These are phyloP conservation scores for Cutaneotrichosporon cutaneum DNA, from an alignment of 1,284 basidiomycete genomes.

Conservation along the genomic window DNA sequence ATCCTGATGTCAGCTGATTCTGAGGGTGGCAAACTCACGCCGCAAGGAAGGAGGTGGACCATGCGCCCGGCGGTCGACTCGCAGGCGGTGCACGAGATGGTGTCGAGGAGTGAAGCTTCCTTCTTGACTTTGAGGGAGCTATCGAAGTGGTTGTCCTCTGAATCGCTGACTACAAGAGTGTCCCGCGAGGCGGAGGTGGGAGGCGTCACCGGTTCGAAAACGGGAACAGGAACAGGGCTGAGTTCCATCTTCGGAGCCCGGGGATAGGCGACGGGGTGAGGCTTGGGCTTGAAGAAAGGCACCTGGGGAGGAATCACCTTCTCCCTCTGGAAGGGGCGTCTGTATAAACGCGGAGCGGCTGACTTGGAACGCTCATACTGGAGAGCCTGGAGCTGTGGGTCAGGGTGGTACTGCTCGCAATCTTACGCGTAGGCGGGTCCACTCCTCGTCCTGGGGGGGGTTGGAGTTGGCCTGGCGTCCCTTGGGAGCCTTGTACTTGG, in stretches of 20 bases:
- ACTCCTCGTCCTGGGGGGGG: not conserved
- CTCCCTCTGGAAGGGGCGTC: constrained; percentile 1
- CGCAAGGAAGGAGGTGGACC: constrained; percentile 10
- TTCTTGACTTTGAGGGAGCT: not conserved
- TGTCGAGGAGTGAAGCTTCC: not conserved
- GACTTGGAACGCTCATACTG: not conserved
- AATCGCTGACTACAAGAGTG: not conserved
- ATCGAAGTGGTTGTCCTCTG: not conserved
- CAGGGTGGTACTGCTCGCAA: not conserved
- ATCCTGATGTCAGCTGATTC: constrained; percentile 23
- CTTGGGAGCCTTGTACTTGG: not conserved
- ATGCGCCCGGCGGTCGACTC: not conserved
- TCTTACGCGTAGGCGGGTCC: not conserved
- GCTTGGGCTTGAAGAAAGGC: not conserved
- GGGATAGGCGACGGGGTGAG: not conserved
- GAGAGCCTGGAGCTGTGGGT: not conserved
- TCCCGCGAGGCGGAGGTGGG: not conserved
- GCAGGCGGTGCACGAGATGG: constrained; percentile 8
- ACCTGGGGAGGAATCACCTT: not conserved
- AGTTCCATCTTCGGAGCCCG: not conserved
- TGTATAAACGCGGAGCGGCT: not conserved
- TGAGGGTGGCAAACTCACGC: constrained; percentile 1
- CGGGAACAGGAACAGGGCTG: not conserved
- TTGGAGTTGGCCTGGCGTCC: not conserved
- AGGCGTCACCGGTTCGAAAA: not conserved